Evolutionary conservation across 257 asterid species (phyloP).

Genomic region (Solanum habrochaites): DNA sequence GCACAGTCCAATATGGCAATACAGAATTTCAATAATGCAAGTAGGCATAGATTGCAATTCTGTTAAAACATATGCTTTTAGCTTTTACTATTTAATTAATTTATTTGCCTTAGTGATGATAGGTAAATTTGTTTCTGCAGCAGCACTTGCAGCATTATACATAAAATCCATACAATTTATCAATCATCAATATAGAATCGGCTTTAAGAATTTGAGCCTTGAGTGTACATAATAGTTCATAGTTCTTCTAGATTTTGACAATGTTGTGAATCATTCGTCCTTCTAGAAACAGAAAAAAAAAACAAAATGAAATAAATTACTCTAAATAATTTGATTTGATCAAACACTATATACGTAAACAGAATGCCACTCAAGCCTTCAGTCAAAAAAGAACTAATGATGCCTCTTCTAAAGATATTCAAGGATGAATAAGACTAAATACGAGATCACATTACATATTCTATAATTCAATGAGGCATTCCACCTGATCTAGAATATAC

Average conservation of each 20-base stretch:
- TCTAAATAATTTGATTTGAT: not conserved
- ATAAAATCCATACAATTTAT: not conserved
- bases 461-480: not conserved
- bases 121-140: not conserved
- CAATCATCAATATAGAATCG: not conserved
- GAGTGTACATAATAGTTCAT: not conserved
- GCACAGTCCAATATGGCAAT: not conserved
- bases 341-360: not conserved
- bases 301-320: not conserved
- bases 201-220: not conserved
- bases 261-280: not conserved
- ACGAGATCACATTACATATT: not conserved
- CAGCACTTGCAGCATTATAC: not conserved
- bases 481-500: not conserved
- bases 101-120: not conserved
- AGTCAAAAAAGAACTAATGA: not conserved
- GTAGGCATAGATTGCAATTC: not conserved
- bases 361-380: not conserved
- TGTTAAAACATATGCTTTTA: not conserved
- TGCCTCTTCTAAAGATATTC: not conserved
- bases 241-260: not conserved
- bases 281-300: not conserved
- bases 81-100: not conserved
- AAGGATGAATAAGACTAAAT: not conserved
- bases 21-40: not conserved